A percentile compares a stretch with the other conserved stretches of the same genome.
Evolutionary conservation across 2,329 filamentous ascomycete species (phyloP).

Genomic region (Penicillium sp.): DNA sequence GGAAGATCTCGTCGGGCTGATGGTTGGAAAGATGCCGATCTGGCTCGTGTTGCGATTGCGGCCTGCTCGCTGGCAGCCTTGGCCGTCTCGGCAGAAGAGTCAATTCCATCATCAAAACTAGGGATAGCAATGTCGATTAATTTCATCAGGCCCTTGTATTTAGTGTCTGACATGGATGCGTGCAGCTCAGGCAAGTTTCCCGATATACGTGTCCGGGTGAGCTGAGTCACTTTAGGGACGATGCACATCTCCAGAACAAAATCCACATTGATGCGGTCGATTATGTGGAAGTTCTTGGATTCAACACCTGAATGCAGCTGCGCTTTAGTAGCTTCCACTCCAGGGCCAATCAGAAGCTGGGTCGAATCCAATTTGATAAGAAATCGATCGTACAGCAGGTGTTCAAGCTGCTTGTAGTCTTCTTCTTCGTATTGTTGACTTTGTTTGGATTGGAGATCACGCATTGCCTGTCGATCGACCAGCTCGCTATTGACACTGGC

Average conservation of each 20-base stretch:
- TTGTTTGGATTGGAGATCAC: slow-evolving; percentile 87
- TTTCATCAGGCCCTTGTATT: slow-evolving; percentile 96
- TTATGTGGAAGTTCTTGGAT: slow-evolving; percentile 74
- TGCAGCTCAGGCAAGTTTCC: slow-evolving; percentile 90
- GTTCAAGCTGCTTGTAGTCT: slow-evolving; percentile 83
- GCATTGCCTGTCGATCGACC: slow-evolving; percentile 85
- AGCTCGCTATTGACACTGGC: slow-evolving; percentile 91
- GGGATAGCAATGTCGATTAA: slow-evolving; percentile 94
- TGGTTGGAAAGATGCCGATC: slow-evolving; percentile 72
- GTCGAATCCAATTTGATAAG: slow-evolving; percentile 89
- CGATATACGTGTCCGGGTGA: slow-evolving; percentile 87
- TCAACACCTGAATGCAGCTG: slow-evolving; percentile 70
- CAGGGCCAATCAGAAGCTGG: slow-evolving; percentile 90
- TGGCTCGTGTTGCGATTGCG: slow-evolving; percentile 44
- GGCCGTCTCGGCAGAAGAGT: slow-evolving; percentile 32
- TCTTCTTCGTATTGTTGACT: slow-evolving; percentile 81
- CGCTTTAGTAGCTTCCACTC: slow-evolving; percentile 82
- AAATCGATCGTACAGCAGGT: slow-evolving; percentile 97
- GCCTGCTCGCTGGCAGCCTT: slow-evolving; percentile 36
- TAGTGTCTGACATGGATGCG: slow-evolving; percentile 85
- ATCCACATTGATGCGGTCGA: slow-evolving; percentile 96
- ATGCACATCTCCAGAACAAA: slow-evolving; percentile 97
- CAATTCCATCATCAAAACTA: slow-evolving; percentile 61
- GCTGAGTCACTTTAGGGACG: slow-evolving; percentile 87
- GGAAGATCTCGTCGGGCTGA: slow-evolving; percentile 70